Base-by-base conservation (phyloP, 2,329 filamentous ascomycete genomes). In the Pseudocercospora ulei region DNA sequence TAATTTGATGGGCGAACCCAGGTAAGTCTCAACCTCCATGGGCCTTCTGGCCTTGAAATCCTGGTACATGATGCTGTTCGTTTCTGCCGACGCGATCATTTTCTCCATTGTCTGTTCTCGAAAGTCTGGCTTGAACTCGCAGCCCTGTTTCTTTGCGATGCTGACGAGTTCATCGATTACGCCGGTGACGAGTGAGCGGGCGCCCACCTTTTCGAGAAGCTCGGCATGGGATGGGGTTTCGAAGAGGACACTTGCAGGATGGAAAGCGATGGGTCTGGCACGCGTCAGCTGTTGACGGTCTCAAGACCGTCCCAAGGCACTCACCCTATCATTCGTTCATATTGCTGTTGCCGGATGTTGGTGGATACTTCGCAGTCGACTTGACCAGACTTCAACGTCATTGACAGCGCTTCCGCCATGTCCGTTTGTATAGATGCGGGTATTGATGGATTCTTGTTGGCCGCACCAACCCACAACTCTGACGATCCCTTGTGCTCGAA, bases 261-360 rank as follows among this genome's bases (percentile, higher is more conserved):
- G 82, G 60, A 98, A 98, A 28, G 90, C 83, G 60, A 96, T 95
- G 12, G 88, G 86, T 55, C 44, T 45, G 53, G 17, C 24, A n/a
- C 5, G 7, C 5, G 35, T 42, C 36, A 40, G 39, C 11, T 7
- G 3, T n/a, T 5, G 35, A 31, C 1, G 12, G 13, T 22, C 5
- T 31, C 17, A 23, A 35, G 33, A 18, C 35, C 3, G 26, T 11
- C 11, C 6, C 12, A 18, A 25, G 24, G 24, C 24, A 69, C 84
- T 65, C 73, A 96, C 90, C 90, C 90, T 58, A 96, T 94, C 67
- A 96, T 90, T 49, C 85, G 76, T 63, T 98, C 88, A 62, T 83
- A 98, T 57, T 98, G 90, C 62, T 96, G 86, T 61, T 96, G 90
- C 53, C 86, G 77, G 52, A 98, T 96, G 60, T 98, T 98, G 18